These are phyloP conservation scores for Nothophytophthora sp. DNA, from an alignment of 352 stramenopile species.

Conservation along the genomic window DNA sequence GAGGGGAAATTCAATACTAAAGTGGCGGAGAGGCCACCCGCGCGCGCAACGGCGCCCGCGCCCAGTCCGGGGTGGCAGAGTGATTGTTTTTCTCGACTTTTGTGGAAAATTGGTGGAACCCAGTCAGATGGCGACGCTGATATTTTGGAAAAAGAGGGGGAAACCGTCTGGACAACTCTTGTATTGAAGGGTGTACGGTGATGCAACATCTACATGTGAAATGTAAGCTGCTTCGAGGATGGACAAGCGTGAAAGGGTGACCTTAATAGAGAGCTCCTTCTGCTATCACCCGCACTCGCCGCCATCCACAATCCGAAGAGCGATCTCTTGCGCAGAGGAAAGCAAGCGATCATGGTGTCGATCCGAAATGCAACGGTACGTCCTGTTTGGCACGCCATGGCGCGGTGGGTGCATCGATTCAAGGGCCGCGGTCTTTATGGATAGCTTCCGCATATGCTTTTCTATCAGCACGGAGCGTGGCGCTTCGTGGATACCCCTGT, in stretches of 20 bases:
- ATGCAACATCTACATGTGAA: no score
- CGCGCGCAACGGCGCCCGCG: conserved; percentile 5
- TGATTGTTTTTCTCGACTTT: conserved; percentile 30
- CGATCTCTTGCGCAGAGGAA: conserved; percentile 8
- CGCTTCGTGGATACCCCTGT: not conserved
- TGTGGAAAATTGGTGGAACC: conserved; percentile 3
- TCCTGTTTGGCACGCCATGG: not conserved
- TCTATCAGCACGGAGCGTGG: not conserved
- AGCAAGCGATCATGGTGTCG: conserved; percentile 83
- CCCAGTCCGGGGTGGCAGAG: conserved; percentile 24
- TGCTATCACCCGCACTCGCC: conserved; percentile 1
- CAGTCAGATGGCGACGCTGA: no score
- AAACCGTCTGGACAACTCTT: not conserved
- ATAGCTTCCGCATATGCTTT: not conserved
- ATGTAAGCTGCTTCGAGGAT: no score
- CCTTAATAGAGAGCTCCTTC: no score
- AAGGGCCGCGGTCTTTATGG: no score
- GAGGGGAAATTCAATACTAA: conserved; percentile 40
- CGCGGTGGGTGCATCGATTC: not conserved
- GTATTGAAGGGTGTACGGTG: not conserved
- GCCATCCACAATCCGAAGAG: conserved; percentile 30
- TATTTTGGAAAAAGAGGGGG: not conserved
- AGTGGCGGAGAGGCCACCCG: not conserved
- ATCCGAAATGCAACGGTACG: conserved; percentile 94
- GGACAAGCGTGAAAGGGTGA: no score